Conservation (phyloP, 306 rosid species). For the Boehmeria nivea region DNA sequence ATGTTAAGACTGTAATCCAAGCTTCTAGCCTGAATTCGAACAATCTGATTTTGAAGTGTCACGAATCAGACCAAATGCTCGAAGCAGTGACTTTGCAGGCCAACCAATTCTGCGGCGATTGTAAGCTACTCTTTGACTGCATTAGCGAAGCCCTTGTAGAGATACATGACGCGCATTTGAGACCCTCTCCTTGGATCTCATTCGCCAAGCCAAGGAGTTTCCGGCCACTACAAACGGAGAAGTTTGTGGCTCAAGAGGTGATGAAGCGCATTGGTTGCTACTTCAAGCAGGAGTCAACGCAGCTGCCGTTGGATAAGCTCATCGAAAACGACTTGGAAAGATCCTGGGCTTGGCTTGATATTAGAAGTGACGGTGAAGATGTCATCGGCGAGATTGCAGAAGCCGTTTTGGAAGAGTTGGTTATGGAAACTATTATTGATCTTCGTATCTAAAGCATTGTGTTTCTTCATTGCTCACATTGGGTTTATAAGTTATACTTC, state of each 20-base stretch:
- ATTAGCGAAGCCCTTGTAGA: constrained; percentile 45
- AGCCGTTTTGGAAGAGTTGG: constrained; percentile 44
- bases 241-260: constrained; percentile 38
- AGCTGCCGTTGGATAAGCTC: constrained; percentile 33
- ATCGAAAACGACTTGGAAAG: constrained; percentile 40
- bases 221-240: constrained; percentile 30
- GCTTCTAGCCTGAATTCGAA: constrained; percentile 44
- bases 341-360: constrained; percentile 49
- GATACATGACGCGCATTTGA: constrained; percentile 27
- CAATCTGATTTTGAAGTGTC: constrained; percentile 30
- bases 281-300: constrained; percentile 24
- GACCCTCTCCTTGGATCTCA: constrained; percentile 37
- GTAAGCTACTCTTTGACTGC: constrained; percentile 40
- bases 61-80: constrained; percentile 32
- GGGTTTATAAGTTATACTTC: too few species aligned
- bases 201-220: constrained; percentile 16
- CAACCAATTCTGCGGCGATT: constrained; percentile 24
- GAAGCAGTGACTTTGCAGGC: constrained; percentile 36
- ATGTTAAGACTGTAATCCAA: constrained; percentile 33
- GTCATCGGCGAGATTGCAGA: constrained; percentile 37
- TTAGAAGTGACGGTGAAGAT: constrained; percentile 35
- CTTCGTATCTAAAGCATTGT: constrained; percentile 20
- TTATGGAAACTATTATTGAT: constrained; percentile 46
- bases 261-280: constrained; percentile 30
- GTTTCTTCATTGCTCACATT: not conserved